Percentiles rank a stretch among this genome's conserved stretches.
phyloP scores from a whole-genome alignment of 2,329 filamentous ascomycete genomes.

The Pyrenophora teres region DNA sequence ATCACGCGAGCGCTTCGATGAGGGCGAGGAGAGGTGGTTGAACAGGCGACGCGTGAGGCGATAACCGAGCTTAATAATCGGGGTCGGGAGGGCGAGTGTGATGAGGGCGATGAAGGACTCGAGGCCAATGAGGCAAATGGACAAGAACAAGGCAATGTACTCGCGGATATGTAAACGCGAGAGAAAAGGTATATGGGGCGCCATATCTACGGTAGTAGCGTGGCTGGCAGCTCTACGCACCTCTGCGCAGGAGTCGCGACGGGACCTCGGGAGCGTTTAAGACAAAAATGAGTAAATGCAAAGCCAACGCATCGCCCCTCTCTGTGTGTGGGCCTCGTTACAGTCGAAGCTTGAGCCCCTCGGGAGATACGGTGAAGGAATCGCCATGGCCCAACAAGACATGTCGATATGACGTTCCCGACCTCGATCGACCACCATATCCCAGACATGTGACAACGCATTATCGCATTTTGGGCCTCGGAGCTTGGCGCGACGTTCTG shows the following conservation, averaged over 20 bases:
- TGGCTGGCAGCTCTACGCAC: neutral
- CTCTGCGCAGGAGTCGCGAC: too few relatives aligned
- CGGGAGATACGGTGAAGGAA: conserved; percentile 3
- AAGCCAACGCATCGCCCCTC: conserved; percentile 13
- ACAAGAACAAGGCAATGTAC: conserved; percentile 84
- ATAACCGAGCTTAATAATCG: conserved; percentile 83
- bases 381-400: conserved; percentile 3
- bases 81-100: conserved; percentile 82
- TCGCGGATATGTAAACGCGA: conserved; percentile 68
- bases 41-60: conserved; percentile 80
- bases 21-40: conserved; percentile 74
- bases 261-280: conserved; percentile 2
- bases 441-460: conserved; percentile 29
- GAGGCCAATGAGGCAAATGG: conserved; percentile 79
- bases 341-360: conserved; percentile 6
- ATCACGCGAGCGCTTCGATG: conserved; percentile 68
- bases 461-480: conserved; percentile 6
- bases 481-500: conserved; percentile 12
- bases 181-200: conserved; percentile 65
- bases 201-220: conserved; percentile 34
- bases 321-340: conserved; percentile 6
- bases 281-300: neutral
- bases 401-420: conserved; percentile 14
- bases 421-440: neutral
- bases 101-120: conserved; percentile 84